Evolutionary conservation across 2,329 filamentous ascomycete species (phyloP), one percentile per base, ranked within the genome.

Genomic region (Remersonia thermophila): DNA sequence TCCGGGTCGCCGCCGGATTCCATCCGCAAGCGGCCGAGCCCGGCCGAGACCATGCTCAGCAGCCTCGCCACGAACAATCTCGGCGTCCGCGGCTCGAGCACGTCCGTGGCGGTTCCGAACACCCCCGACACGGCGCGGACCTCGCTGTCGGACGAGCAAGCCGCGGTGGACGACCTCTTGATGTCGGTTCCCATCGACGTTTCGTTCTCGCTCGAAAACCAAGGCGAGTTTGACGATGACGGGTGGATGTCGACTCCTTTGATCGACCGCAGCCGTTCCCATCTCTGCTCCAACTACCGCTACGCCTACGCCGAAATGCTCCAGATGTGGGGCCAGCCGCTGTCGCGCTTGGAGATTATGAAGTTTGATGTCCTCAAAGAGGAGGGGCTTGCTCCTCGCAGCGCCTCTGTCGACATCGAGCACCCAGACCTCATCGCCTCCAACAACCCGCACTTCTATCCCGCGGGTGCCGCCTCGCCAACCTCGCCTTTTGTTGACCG

Each of bases 251-350:
- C 62, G 14, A 64, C 67, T 3, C 69, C 77, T 3, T 55, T 81
- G 2, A 61, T 81, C 12, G 68, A 77, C 30, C 59, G 66, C 4
- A 61, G 51, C 20, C 64, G 63, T n/a, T 54, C 58, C 4, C 52
- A 60, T 3, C 52, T 68, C 14, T 75, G 76, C 44, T 63, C 67
- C n/a, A 64, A 61, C 47, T 82, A 80, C 49, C 70, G 77, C 26
- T 70, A 73, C 41, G 66, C 69, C 1, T 82, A 82, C 47, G 75
- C 77, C n/a, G 74, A 80, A 54, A 67, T 81, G 56, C 63, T 82
- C 3, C 76, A 77, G 45, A 70, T 74, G 56, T 81, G 77, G 77
- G 62, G 66, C 2, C 67, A 76, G 38, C 74, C 74, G 0, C 57
- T 80, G 4, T 66, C 72, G 23, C 65, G 76, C 13, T 64, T 81